phyloP scores from a whole-genome alignment of 2,329 filamentous ascomycete genomes.

The Chaetomium sp. region DNA sequence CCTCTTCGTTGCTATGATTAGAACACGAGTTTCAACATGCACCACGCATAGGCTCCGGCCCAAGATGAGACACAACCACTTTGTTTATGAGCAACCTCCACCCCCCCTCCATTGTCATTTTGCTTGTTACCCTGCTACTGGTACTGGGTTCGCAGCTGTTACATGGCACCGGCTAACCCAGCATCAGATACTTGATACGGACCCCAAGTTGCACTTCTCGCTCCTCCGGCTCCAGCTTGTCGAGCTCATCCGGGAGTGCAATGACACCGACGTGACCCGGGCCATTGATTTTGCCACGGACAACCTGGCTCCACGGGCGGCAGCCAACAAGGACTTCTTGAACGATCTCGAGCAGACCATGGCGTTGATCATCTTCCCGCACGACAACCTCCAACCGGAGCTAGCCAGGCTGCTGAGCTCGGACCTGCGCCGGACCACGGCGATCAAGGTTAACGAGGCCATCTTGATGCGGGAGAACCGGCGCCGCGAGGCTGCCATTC shows the following conservation, averaged over 20 bases:
- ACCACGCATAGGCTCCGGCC: conserved; percentile 95
- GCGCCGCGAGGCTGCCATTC: conserved; percentile 72
- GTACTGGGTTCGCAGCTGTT: not conserved
- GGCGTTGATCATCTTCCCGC: conserved; percentile 80
- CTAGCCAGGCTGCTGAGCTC: conserved; percentile 73
- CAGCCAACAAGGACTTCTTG: conserved; percentile 73
- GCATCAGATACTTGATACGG: conserved; percentile 75
- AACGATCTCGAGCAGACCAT: conserved; percentile 88
- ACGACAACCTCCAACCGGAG: conserved; percentile 70
- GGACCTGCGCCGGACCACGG: conserved; percentile 73
- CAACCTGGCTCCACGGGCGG: conserved; percentile 80
- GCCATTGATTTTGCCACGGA: conserved; percentile 83
- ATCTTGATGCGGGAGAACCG: conserved; percentile 69
- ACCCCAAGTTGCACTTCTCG: conserved; percentile 80
- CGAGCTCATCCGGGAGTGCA: conserved; percentile 80
- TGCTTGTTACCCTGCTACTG: not conserved
- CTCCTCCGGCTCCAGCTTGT: conserved; percentile 86
- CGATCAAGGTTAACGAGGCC: conserved; percentile 80
- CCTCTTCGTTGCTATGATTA: conserved; percentile 72
- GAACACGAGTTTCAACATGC: conserved; percentile 84
- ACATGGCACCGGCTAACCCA: conserved; percentile 24
- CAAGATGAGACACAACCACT: conserved; percentile 84
- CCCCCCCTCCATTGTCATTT: conserved; percentile 29
- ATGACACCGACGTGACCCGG: conserved; percentile 65
- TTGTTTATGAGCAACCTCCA: conserved; percentile 57